These are phyloP conservation scores for Isabelozyma pseudorhagii DNA, from an alignment of 805 yeast species.

Conservation along the genomic window DNA sequence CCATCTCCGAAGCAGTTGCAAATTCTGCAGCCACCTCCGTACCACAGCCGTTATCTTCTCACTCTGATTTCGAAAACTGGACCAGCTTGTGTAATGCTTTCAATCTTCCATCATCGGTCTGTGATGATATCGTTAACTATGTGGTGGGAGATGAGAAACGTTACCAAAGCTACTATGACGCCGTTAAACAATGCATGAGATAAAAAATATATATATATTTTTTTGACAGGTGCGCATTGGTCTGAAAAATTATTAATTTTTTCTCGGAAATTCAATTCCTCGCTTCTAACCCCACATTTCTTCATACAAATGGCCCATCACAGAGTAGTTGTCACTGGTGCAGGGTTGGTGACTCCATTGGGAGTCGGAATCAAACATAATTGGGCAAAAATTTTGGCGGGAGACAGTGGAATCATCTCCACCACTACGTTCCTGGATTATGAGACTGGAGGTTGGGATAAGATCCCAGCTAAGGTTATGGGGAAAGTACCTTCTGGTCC, in stretches of 20 bases:
- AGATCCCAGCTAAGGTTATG: constrained; percentile 69
- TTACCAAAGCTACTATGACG: constrained; percentile 17
- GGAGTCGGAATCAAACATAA: constrained; percentile 62
- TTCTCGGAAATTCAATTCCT: neutral
- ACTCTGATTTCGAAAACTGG: constrained; percentile 25
- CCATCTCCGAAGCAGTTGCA: neutral
- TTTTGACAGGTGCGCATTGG: neutral
- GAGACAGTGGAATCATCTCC: constrained; percentile 58
- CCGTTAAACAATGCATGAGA: neutral
- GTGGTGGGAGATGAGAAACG: constrained; percentile 41
- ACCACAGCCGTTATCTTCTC: neutral
- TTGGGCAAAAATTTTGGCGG: constrained; percentile 53
- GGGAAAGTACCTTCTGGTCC: constrained; percentile 66
- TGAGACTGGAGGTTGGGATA: constrained; percentile 43
- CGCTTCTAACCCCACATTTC: neutral
- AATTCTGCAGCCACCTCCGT: neutral
- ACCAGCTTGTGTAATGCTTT: constrained; percentile 18
- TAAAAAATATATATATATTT: no score
- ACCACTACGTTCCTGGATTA: constrained; percentile 41
- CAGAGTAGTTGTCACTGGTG: constrained; percentile 89
- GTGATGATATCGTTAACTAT: constrained; percentile 28
- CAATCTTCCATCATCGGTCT: constrained; percentile 17
- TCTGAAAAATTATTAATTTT: neutral
- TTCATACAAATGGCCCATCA: constrained; percentile 12
- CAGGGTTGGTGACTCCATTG: constrained; percentile 83